phyloP scores from a whole-genome alignment of 805 yeast genomes.

The Myxozyma melibiosi region DNA sequence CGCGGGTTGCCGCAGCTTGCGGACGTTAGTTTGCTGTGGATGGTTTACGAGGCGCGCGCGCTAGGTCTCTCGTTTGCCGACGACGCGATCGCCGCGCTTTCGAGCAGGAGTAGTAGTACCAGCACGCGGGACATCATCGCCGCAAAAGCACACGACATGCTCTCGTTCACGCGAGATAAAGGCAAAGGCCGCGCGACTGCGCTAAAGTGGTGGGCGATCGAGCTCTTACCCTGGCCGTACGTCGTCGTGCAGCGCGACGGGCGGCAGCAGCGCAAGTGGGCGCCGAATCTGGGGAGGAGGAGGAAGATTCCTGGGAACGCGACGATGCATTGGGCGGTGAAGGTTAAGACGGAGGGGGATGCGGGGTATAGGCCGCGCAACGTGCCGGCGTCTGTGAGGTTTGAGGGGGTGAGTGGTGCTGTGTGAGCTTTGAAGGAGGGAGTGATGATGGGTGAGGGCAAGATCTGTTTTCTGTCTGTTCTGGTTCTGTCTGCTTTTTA shows the following conservation, averaged over 20 bases:
- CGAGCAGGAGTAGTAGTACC: constrained; percentile 44
- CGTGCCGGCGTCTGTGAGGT: constrained; percentile 9
- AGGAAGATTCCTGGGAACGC: constrained; percentile 54
- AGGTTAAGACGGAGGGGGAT: constrained; percentile 44
- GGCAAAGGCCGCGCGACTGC: constrained; percentile 5
- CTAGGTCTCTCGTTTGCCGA: constrained; percentile 54
- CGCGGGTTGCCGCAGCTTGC: constrained; percentile 50
- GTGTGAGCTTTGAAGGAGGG: no score
- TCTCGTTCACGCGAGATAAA: constrained; percentile 10
- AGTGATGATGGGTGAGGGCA: no score
- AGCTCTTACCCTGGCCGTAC: constrained; percentile 59
- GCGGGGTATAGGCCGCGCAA: constrained; percentile 21
- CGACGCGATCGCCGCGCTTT: constrained; percentile 48
- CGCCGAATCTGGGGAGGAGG: constrained; percentile 60
- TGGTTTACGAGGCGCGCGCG: constrained; percentile 55
- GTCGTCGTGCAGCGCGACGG: constrained; percentile 38
- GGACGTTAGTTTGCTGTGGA: constrained; percentile 62
- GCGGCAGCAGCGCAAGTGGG: constrained; percentile 53
- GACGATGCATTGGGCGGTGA: constrained; percentile 64
- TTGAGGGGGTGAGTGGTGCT: background rate
- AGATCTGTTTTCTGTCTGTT: no score
- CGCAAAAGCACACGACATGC: constrained; percentile 30
- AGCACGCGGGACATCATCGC: no score
- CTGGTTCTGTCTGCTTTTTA: no score
- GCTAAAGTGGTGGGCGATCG: constrained; percentile 61